Percentiles rank a stretch among this genome's conserved stretches.
phyloP scores from a whole-genome alignment of 495 filamentous ascomycete species.

The Daldinia childiae region DNA sequence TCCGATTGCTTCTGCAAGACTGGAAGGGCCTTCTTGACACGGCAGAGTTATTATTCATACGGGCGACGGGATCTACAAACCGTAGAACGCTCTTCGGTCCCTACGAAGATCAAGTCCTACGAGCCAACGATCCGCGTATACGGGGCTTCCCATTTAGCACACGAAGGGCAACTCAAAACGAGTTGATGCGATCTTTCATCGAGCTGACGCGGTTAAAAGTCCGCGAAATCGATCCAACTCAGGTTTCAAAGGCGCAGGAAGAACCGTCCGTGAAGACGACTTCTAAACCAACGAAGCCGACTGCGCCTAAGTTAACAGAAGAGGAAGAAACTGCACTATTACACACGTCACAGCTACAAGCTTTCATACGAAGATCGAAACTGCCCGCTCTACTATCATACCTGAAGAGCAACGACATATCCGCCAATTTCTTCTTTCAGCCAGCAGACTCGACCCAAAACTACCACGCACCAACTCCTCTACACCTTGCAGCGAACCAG shows the following conservation, averaged over 20 bases:
- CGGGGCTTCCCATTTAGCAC: constrained; percentile 95
- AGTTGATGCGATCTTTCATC: constrained; percentile 91
- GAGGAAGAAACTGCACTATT: constrained; percentile 82
- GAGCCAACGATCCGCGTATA: constrained; percentile 82
- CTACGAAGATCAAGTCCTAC: constrained; percentile 87
- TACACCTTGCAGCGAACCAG: constrained; percentile 85
- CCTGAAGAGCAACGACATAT: constrained; percentile 73
- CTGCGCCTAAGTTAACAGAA: constrained; percentile 70
- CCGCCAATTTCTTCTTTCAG: constrained; percentile 74
- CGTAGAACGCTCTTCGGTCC: constrained; percentile 86
- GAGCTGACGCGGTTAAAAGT: constrained; percentile 92
- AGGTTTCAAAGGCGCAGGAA: constrained; percentile 61
- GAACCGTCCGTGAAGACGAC: constrained; percentile 51
- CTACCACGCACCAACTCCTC: constrained; percentile 83
- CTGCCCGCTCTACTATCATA: constrained; percentile 88
- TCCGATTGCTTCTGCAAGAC: constrained; percentile 77
- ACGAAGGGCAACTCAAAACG: constrained; percentile 89
- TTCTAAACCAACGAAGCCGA: constrained; percentile 56
- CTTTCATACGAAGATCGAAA: constrained; percentile 89
- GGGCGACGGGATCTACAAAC: constrained; percentile 87
- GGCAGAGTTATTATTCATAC: constrained; percentile 83
- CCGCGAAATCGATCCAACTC: constrained; percentile 68
- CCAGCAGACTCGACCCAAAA: constrained; percentile 74
- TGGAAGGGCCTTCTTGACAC: constrained; percentile 88
- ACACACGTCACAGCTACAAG: constrained; percentile 87